Evolutionary conservation across 1,284 basidiomycete species (phyloP).

Genomic region (Agaricales sp.): DNA sequence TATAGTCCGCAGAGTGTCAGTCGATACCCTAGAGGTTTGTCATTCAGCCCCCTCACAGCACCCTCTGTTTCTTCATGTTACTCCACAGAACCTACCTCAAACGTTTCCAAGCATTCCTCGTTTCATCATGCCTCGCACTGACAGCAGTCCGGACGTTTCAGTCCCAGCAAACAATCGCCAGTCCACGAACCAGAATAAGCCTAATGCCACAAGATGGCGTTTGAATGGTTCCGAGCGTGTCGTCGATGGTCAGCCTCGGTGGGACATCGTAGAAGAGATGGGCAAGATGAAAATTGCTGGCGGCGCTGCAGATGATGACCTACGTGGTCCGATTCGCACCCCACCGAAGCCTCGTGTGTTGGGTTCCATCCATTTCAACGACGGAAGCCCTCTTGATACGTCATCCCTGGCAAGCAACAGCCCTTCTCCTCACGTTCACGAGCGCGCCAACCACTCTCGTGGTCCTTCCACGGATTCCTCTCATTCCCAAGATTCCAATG

Average conservation of each 20-base stretch:
- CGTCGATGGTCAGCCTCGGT: constrained; percentile 47
- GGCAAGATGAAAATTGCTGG: constrained; percentile 58
- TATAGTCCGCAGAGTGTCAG: not conserved
- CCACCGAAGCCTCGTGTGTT: constrained; percentile 49
- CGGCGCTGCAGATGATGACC: constrained; percentile 36
- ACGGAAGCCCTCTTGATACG: constrained; percentile 62
- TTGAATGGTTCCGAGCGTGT: constrained; percentile 52
- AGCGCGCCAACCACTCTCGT: constrained; percentile 60
- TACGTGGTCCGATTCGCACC: constrained; percentile 45
- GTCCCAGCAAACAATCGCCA: not conserved
- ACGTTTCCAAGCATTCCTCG: not conserved
- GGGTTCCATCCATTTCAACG: constrained; percentile 43
- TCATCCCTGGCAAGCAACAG: constrained; percentile 59
- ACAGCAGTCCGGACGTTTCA: not conserved
- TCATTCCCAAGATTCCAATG: constrained; percentile 43
- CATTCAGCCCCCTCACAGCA: not conserved
- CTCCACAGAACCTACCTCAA: not conserved
- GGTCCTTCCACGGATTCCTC: constrained; percentile 70
- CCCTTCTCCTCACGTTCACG: constrained; percentile 59
- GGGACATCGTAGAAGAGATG: constrained; percentile 66
- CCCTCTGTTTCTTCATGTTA: not conserved
- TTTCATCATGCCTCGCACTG: not conserved
- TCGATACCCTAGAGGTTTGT: not conserved
- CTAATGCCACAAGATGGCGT: constrained; percentile 41
- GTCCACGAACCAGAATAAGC: not conserved